phyloP scores from a whole-genome alignment of 2,329 filamentous ascomycete genomes.

The Aspergillus ibericus region DNA sequence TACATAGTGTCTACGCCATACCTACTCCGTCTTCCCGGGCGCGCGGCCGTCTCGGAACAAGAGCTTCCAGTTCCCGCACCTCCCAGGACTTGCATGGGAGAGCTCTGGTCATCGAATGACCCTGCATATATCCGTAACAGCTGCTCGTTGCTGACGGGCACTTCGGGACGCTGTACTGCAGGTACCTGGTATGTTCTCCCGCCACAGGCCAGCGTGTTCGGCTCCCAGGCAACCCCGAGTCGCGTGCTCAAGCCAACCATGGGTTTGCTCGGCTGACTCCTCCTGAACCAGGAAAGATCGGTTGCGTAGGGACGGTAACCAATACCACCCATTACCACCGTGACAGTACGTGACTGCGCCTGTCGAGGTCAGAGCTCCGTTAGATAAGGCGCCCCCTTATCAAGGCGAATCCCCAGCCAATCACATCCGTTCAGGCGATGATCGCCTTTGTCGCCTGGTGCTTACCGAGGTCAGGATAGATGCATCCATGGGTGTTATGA shows the following conservation, averaged over 20 bases:
- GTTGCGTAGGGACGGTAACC: not conserved
- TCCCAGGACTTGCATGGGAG: not conserved
- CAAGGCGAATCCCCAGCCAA: not conserved
- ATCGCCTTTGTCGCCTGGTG: not conserved
- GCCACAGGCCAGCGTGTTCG: constrained; percentile 1
- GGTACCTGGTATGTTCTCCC: constrained; percentile 2
- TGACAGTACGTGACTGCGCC: not conserved
- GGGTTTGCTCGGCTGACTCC: constrained; percentile 8
- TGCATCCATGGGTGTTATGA: not conserved
- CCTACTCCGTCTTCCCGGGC: not conserved
- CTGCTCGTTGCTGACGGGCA: not conserved
- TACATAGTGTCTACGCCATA: too few species aligned
- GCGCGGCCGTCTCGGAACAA: not conserved
- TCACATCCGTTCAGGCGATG: not conserved
- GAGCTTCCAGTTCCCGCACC: not conserved
- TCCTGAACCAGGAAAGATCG: constrained; percentile 3
- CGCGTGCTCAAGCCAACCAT: constrained; percentile 4
- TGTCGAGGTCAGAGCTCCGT: not conserved
- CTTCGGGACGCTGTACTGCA: constrained; percentile 3
- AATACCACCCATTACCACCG: constrained; percentile 2
- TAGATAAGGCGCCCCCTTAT: constrained; percentile 7
- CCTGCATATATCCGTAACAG: constrained; percentile 1
- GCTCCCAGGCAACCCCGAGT: constrained; percentile 8
- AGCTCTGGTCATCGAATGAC: constrained; percentile 3
- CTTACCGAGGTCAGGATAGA: not conserved